Base-by-base conservation (phyloP, 495 filamentous ascomycete genomes). In the Jackrogersella minutella region DNA sequence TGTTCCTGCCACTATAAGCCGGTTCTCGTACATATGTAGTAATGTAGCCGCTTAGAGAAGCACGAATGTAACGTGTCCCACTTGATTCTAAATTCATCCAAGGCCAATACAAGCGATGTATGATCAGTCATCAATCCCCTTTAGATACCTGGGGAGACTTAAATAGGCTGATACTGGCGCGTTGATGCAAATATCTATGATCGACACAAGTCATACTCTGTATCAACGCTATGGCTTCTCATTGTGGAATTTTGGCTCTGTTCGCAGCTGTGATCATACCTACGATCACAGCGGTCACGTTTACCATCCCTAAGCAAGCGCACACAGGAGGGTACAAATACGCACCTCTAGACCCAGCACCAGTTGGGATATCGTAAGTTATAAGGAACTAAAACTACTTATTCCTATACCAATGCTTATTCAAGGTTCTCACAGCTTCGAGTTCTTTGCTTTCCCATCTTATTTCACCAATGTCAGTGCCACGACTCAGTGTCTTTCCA, bases 381-480 rank as follows among this genome's bases (percentile, higher is more conserved):
- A 55, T 21, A 19, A 8, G 8, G 1, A 37, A 26, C 5, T 8
- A 3, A 22, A 13, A 3, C 1, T 28, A 19, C 21, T 24, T 21
- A 34, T 26, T 1, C 21, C 1, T 49, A 0, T 2, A 21, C 24
- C n/a, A 39, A 30, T 30, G n/a, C 39, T 53, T 9, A 49, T 24
- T 8, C 49, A 70, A 24, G 58, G 26, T 9, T 2, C 3, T 5
- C 0, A 11, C 24, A 82, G 79, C 6, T 80, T 86, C 51, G 85
- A 87, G 53, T 87, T 87, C 72, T 87, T 88, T 62, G 77, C 84
- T 0, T 87, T 86, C 51, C 86, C 86, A 0, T 82, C 78, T 0
- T 88, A 87, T 68, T 80, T 87, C 55, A 79, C 75, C 34, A 82
- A 85, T 53, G 83, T 87, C 8, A 80, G 75, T 1, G 75, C 80